Evolutionary conservation across 2,329 filamentous ascomycete species (phyloP).

Genomic region (Fusarium ramigenum): DNA sequence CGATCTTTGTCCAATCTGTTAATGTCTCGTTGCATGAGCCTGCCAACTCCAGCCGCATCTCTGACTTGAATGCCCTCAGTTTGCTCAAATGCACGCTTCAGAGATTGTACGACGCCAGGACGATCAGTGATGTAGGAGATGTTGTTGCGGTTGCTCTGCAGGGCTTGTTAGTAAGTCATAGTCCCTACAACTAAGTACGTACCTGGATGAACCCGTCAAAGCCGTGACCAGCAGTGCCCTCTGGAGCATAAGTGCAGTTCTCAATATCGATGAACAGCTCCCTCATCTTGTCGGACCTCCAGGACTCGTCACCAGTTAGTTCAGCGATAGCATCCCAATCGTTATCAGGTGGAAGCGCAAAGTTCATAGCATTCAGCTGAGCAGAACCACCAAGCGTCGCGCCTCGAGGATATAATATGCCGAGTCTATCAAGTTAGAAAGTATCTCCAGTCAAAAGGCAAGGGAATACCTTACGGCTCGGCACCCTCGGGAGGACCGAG

Average conservation of each 20-base stretch:
- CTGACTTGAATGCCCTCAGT: slow-evolving; percentile 30
- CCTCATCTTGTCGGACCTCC: slow-evolving; percentile 53
- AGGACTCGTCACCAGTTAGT: slow-evolving; percentile 55
- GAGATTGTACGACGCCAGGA: slow-evolving; percentile 17
- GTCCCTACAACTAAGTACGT: neutral
- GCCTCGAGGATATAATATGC: slow-evolving; percentile 37
- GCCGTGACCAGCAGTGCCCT: slow-evolving; percentile 51
- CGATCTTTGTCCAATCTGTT: slow-evolving; percentile 37
- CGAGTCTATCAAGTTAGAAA: neutral
- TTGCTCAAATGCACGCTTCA: slow-evolving; percentile 2
- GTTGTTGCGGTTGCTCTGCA: slow-evolving; percentile 35
- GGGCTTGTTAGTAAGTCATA: neutral
- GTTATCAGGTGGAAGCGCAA: slow-evolving; percentile 20
- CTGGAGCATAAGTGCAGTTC: slow-evolving; percentile 51
- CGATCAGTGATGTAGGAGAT: slow-evolving; percentile 23
- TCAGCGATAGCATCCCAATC: slow-evolving; percentile 48
- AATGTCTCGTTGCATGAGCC: slow-evolving; percentile 46
- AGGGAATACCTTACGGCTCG: slow-evolving; percentile 12
- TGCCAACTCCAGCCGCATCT: slow-evolving; percentile 34
- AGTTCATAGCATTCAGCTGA: slow-evolving; percentile 36
- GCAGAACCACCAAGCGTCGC: slow-evolving; percentile 29
- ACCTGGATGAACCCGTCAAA: slow-evolving; percentile 51
- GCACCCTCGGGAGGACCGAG: slow-evolving; percentile 47
- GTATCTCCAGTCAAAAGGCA: accelerated
- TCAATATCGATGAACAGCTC: slow-evolving; percentile 53